These are phyloP conservation scores for Penicillium steckii DNA, from an alignment of 495 filamentous ascomycete species.

Conservation along the genomic window DNA sequence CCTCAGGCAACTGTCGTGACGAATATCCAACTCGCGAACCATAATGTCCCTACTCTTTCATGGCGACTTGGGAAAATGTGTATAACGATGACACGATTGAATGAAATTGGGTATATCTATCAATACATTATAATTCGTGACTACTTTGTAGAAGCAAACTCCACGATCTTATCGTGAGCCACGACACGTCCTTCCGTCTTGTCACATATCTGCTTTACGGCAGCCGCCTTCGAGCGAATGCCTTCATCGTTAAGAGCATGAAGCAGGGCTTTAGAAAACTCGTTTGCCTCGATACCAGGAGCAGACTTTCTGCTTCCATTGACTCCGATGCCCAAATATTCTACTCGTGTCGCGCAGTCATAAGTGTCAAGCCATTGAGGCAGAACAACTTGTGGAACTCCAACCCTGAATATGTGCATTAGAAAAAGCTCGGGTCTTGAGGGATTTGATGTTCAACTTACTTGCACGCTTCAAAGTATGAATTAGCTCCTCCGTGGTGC, in stretches of 20 bases:
- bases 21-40: neutral
- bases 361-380: conserved; percentile 52
- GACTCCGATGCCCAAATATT: conserved; percentile 49
- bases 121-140: neutral
- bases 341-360: conserved; percentile 46
- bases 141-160: conserved; percentile 9
- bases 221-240: conserved; percentile 12
- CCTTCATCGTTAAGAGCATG: conserved; percentile 25
- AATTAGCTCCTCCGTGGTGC: conserved; percentile 54
- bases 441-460: conserved; percentile 23
- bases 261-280: conserved; percentile 31
- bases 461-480: conserved; percentile 53
- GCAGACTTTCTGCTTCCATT: conserved; percentile 40
- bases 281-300: conserved; percentile 27
- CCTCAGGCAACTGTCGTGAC: conserved; percentile 30
- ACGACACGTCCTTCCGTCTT: conserved; percentile 19
- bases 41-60: neutral
- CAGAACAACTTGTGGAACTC: conserved; percentile 50
- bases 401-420: conserved; percentile 28
- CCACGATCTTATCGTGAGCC: conserved; percentile 23
- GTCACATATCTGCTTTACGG: conserved; percentile 16
- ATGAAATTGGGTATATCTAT: conserved; percentile 6
- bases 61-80: neutral
- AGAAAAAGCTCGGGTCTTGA: neutral
- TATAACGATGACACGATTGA: conserved; percentile 1